A percentile compares a stretch with the other conserved stretches of the same genome.
These are phyloP conservation scores for Pholiota molesta DNA, from an alignment of 768 basidiomycete genomes.

Conservation along the genomic window DNA sequence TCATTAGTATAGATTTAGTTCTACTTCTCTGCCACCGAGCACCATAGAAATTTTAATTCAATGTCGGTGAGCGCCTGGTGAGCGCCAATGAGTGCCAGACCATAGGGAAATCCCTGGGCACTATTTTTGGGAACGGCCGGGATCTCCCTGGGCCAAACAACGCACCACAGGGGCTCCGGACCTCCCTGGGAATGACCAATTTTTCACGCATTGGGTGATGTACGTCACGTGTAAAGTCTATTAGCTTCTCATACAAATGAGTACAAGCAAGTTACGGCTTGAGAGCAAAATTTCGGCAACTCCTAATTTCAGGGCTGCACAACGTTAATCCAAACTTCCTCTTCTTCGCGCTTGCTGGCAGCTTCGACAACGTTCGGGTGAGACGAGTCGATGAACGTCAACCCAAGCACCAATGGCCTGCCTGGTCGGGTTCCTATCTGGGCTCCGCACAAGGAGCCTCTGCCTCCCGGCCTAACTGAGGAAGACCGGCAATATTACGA, in stretches of 20 bases:
- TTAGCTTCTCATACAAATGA: background rate
- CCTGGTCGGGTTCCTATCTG: constrained; percentile 73
- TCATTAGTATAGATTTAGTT: no score
- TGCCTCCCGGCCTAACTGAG: constrained; percentile 82
- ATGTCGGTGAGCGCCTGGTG: no score
- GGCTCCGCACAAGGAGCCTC: constrained; percentile 83
- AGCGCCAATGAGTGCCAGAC: no score
- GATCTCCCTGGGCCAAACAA: no score
- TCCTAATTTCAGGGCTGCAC: constrained; percentile 1
- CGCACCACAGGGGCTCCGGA: no score
- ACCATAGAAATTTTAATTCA: no score
- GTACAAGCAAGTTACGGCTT: constrained; percentile 9
- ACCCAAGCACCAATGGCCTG: constrained; percentile 34
- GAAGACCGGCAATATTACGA: constrained; percentile 71
- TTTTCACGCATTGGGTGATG: no score
- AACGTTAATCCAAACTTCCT: constrained; percentile 5
- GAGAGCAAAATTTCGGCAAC: constrained; percentile 23
- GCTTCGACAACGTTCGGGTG: constrained; percentile 15
- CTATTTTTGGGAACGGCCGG: no score
- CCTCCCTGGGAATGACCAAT: no score
- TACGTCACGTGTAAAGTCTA: background rate
- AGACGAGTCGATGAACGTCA: constrained; percentile 22
- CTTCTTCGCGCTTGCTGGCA: constrained; percentile 16
- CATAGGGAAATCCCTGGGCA: no score
- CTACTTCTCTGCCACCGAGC: no score